phyloP scores from a whole-genome alignment of 768 basidiomycete genomes.

The Trametes elegans region DNA sequence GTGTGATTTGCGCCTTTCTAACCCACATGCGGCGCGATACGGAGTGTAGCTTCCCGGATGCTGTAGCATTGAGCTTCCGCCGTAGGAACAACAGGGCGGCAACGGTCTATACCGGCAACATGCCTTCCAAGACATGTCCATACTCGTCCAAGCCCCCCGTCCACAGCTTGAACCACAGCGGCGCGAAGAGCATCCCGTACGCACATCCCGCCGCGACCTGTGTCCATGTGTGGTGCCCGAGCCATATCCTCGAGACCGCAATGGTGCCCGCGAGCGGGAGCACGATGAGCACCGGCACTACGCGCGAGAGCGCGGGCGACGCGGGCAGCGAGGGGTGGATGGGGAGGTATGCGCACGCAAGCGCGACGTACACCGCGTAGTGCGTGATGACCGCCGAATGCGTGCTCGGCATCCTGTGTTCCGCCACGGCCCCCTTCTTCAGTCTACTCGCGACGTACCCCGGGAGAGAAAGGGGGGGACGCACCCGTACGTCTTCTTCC shows the following conservation, averaged over 20 bases:
- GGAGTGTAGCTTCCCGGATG: too few species aligned
- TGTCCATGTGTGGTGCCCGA: constrained; percentile 72
- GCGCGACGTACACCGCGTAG: constrained; percentile 56
- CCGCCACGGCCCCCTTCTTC: background rate
- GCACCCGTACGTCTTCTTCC: constrained; percentile 69
- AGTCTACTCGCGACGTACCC: background rate
- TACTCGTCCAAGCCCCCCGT: constrained; percentile 31
- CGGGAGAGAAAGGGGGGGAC: constrained; percentile 17
- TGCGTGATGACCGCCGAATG: constrained; percentile 71
- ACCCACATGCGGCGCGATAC: too few species aligned
- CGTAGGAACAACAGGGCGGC: too few species aligned
- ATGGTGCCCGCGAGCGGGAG: constrained; percentile 57
- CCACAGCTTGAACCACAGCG: constrained; percentile 62
- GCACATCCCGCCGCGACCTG: constrained; percentile 62
- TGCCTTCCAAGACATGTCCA: constrained; percentile 24
- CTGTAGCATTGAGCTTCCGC: too few species aligned
- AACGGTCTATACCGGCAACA: constrained; percentile 2
- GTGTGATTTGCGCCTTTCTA: too few species aligned
- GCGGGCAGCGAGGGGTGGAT: constrained; percentile 52
- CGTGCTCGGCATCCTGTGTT: constrained; percentile 76
- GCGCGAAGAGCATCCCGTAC: constrained; percentile 54
- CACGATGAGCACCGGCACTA: constrained; percentile 44
- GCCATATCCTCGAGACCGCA: constrained; percentile 64
- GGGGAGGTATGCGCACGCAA: constrained; percentile 59
- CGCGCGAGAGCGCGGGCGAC: constrained; percentile 35